Base-by-base conservation (phyloP, 2,329 filamentous ascomycete species). In the Fusarium nelsonii region DNA sequence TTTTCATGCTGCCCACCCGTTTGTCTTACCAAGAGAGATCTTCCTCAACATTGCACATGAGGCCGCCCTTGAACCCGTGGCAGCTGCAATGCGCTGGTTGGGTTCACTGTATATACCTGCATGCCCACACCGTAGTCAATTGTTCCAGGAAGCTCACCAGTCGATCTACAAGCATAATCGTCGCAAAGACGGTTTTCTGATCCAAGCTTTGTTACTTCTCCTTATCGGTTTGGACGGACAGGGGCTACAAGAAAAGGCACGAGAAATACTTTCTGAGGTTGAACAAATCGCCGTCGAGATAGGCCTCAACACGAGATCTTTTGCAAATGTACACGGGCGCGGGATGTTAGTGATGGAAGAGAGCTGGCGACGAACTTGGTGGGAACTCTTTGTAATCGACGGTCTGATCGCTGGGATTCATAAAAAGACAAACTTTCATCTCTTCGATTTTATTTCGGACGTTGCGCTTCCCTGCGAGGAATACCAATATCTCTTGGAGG, bases 341-440 rank as follows among this genome's bases (percentile, higher is more conserved):
- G 88, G 88, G 7, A 87, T 91, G 62, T 84, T 88, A 0, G 83
- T 93, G 3, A 77, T 94, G 4, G 92, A 95, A 76, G 94, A 97
- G 78, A 92, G 91, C 76, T 91, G 93, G 87, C 87, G 93, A 18
- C 86, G 94, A 61, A 97, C 94, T 2, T 97, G 94, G 94, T 97
- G 94, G 94, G 93, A 89, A 65, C 76, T 89, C 6, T 95, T 91
- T 75, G 86, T 92, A n/a, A 87, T 93, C 15, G 93, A 97, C 76
- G 92, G 91, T 56, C 91, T 97, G 86, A 86, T 97, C 70, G 92
- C 93, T 7, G 92, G 92, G 5, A 89, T 97, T 70, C 92, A 92
- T 70, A 87, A 90, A 14, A 87, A 88, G 64, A 91, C 91, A 41
- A 90, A 88, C 57, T 92, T 92, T 77, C 79, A 85, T n/a, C 83